Evolutionary conservation across 805 yeast genomes (phyloP).

Genomic region (Myxozyma neglecta): DNA sequence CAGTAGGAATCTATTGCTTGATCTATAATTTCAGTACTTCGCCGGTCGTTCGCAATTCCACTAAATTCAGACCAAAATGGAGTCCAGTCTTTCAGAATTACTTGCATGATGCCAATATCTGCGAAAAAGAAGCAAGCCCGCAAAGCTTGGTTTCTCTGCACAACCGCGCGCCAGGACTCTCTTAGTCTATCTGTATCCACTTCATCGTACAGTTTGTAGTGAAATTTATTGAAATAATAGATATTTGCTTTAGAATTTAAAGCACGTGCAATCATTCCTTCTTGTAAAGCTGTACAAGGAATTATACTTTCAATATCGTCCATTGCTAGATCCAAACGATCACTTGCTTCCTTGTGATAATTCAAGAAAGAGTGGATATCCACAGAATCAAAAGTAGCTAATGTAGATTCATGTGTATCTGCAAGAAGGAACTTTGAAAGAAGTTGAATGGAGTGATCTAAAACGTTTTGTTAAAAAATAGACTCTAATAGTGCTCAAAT

Average conservation of each 20-base stretch:
- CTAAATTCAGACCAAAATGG: conserved; percentile 19
- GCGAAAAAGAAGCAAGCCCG: conserved; percentile 29
- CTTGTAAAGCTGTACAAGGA: conserved; percentile 35
- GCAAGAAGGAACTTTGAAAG: neutral
- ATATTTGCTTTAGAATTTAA: neutral
- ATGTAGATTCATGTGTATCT: neutral
- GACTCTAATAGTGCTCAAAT: neutral
- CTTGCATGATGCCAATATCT: conserved; percentile 27
- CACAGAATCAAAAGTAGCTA: neutral
- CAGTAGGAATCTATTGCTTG: conserved; percentile 19
- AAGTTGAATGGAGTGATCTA: conserved; percentile 19
- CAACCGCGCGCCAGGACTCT: conserved; percentile 14
- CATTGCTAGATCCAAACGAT: conserved; percentile 10
- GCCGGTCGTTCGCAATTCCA: neutral
- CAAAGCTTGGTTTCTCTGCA: conserved; percentile 13
- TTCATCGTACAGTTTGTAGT: conserved; percentile 15
- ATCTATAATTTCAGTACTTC: neutral
- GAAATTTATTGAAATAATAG: conserved; percentile 22
- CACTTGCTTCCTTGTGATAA: conserved; percentile 17
- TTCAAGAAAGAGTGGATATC: conserved; percentile 1
- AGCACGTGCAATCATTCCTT: conserved; percentile 30
- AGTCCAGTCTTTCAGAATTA: conserved; percentile 25
- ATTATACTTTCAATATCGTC: conserved; percentile 26
- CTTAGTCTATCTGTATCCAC: conserved; percentile 16
- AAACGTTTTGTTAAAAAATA: neutral